These are phyloP conservation scores for Punica granatum DNA, from an alignment of 345 rosid genomes.

Conservation along the genomic window DNA sequence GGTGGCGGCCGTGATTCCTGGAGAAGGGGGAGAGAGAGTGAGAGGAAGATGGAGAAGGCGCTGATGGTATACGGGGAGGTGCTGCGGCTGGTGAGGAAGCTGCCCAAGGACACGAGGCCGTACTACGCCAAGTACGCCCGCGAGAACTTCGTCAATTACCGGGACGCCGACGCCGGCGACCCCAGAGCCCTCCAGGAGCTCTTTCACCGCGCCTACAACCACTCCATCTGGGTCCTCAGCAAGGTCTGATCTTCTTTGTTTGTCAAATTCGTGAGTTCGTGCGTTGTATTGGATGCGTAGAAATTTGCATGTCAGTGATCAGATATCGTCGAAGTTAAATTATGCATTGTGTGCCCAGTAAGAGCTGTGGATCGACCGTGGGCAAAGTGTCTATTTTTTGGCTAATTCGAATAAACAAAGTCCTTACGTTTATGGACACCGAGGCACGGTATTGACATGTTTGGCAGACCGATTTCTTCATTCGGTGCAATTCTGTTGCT, in stretches of 20 bases:
- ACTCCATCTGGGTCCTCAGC: slow-evolving; percentile 88
- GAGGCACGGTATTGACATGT: too few relatives aligned
- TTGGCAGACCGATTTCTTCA: not conserved
- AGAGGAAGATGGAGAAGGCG: slow-evolving; percentile 55
- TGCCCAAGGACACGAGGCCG: slow-evolving; percentile 69
- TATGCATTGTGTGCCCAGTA: too few relatives aligned
- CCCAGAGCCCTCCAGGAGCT: slow-evolving; percentile 60
- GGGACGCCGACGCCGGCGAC: slow-evolving; percentile 57
- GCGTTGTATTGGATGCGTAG: not conserved
- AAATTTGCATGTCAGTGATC: not conserved
- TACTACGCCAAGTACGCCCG: slow-evolving; percentile 90
- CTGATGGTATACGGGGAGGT: slow-evolving; percentile 69
- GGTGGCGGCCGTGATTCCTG: not conserved
- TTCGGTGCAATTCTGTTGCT: not conserved
- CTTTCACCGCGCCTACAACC: slow-evolving; percentile 73
- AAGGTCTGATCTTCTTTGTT: slow-evolving; percentile 35
- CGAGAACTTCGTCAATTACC: slow-evolving; percentile 83
- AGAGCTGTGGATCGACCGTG: too few relatives aligned
- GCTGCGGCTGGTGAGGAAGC: slow-evolving; percentile 63
- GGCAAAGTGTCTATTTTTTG: too few relatives aligned
- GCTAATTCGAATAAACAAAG: too few relatives aligned
- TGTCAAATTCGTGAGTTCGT: not conserved
- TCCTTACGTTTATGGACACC: too few relatives aligned
- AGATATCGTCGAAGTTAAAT: not conserved
- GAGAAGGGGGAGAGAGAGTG: not conserved